A percentile compares a stretch with the other conserved stretches of the same genome.
Evolutionary conservation across 2,329 filamentous ascomycete genomes (phyloP).

Genomic region (Emydomyces testavorans): DNA sequence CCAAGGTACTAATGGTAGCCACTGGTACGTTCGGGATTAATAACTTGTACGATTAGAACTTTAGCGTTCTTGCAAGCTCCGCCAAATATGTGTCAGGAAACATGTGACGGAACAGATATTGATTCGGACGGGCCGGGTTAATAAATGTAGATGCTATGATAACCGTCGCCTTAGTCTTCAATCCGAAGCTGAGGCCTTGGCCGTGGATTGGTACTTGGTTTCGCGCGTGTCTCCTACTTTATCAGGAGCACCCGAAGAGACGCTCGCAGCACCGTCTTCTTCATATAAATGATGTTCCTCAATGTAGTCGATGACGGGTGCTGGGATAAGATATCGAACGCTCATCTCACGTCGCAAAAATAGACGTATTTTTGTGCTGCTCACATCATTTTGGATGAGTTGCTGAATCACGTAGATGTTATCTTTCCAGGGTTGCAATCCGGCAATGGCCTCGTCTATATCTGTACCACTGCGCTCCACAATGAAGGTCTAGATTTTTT

Average conservation of each 20-base stretch:
- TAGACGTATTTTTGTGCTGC: constrained; percentile 68
- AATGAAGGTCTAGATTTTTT: constrained; percentile 50
- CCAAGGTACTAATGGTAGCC: too few species aligned
- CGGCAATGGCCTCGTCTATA: constrained; percentile 75
- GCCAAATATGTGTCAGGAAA: neutral
- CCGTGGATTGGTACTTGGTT: neutral
- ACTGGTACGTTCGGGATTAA: too few species aligned
- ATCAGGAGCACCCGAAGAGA: neutral
- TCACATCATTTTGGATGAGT: constrained; percentile 76
- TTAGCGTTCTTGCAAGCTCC: too few species aligned
- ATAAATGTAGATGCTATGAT: neutral
- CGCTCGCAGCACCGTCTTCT: constrained; percentile 31
- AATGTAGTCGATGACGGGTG: constrained; percentile 64
- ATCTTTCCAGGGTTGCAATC: constrained; percentile 67
- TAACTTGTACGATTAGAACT: too few species aligned
- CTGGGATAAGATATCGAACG: constrained; percentile 64
- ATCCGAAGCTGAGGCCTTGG: neutral
- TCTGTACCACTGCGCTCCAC: constrained; percentile 83
- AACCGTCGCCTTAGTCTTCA: neutral
- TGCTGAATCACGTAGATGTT: constrained; percentile 84
- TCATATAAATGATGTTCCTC: constrained; percentile 55
- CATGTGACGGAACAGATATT: neutral
- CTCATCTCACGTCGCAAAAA: constrained; percentile 71
- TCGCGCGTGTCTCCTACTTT: neutral
- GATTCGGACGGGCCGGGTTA: too few species aligned